Percentiles rank a stretch among this genome's conserved stretches.
Evolutionary conservation across 192 early-diverging fungal species (phyloP).

Genomic region (Dissophora ornata): DNA sequence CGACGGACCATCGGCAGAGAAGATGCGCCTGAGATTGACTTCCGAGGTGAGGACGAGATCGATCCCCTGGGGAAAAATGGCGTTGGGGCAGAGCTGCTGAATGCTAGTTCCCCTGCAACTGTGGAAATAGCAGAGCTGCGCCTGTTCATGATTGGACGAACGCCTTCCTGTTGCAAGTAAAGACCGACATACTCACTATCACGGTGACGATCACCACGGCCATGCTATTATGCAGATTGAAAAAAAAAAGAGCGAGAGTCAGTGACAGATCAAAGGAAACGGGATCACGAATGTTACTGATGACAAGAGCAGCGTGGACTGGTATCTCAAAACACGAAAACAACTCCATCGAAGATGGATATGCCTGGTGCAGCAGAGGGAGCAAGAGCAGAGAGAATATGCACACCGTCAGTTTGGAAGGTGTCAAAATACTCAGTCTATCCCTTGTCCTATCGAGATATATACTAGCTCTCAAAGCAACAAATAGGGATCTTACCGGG

Average conservation of each 20-base stretch:
- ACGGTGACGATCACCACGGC: slow-evolving; percentile 49
- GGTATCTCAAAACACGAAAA: neutral
- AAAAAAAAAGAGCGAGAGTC: neutral
- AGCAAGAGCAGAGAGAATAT: slow-evolving; percentile 10
- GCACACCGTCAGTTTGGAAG: slow-evolving; percentile 41
- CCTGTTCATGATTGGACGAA: slow-evolving; percentile 7
- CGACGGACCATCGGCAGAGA: slow-evolving; percentile 33
- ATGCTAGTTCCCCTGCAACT: neutral
- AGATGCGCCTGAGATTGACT: slow-evolving; percentile 31
- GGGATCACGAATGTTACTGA: too few relatives aligned
- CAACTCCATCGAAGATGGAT: neutral
- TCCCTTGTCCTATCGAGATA: neutral
- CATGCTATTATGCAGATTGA: slow-evolving; percentile 25
- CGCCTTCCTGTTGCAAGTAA: slow-evolving; percentile 44
- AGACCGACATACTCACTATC: slow-evolving; percentile 49
- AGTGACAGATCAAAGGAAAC: neutral
- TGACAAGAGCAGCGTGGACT: too few relatives aligned
- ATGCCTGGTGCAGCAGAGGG: slow-evolving; percentile 6
- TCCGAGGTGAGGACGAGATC: slow-evolving; percentile 26
- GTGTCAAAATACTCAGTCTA: slow-evolving; percentile 22
- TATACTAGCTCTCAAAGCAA: too few relatives aligned
- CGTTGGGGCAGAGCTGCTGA: slow-evolving; percentile 23
- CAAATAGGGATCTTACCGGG: slow-evolving; percentile 25
- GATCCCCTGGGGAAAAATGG: slow-evolving; percentile 22
- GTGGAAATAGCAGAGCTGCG: slow-evolving; percentile 8